phyloP scores from a whole-genome alignment of 768 basidiomycete species.

The Austroboletus festivus region DNA sequence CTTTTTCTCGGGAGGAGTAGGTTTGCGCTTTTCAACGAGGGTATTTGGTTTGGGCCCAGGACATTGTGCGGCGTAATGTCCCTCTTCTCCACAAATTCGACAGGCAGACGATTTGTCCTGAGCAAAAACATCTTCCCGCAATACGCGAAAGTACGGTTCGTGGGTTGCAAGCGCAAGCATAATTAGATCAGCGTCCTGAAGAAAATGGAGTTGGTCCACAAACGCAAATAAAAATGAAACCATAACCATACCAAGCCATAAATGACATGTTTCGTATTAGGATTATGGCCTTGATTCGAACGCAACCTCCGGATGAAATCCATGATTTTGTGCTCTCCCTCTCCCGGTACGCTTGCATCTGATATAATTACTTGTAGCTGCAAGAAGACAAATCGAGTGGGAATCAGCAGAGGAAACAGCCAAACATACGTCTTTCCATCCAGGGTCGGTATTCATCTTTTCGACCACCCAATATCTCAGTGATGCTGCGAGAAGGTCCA shows the following conservation, averaged over 20 bases:
- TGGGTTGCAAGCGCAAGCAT: conserved; percentile 98
- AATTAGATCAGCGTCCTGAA: conserved; percentile 95
- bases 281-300: conserved; percentile 82
- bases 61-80: conserved; percentile 95
- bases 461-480: conserved; percentile 95
- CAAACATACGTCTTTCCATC: conserved; percentile 81
- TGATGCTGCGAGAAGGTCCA: conserved; percentile 85
- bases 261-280: conserved; percentile 95
- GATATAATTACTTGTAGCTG: conserved; percentile 96
- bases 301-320: conserved; percentile 94
- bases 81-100: conserved; percentile 90
- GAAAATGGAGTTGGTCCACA: conserved; percentile 9
- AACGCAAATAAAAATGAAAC: neutral
- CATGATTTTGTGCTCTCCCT: conserved; percentile 99
- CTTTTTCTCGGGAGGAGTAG: conserved; percentile 60
- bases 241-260: conserved; percentile 78
- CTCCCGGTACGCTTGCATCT: conserved; percentile 94
- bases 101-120: conserved; percentile 80
- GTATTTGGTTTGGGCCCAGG: conserved; percentile 71
- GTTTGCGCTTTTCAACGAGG: conserved; percentile 41
- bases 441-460: conserved; percentile 92
- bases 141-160: conserved; percentile 95
- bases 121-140: conserved; percentile 96
- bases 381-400: neutral
- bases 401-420: neutral